Conservation (phyloP, 2,329 filamentous ascomycete species). For the Alternaria ventricosa region DNA sequence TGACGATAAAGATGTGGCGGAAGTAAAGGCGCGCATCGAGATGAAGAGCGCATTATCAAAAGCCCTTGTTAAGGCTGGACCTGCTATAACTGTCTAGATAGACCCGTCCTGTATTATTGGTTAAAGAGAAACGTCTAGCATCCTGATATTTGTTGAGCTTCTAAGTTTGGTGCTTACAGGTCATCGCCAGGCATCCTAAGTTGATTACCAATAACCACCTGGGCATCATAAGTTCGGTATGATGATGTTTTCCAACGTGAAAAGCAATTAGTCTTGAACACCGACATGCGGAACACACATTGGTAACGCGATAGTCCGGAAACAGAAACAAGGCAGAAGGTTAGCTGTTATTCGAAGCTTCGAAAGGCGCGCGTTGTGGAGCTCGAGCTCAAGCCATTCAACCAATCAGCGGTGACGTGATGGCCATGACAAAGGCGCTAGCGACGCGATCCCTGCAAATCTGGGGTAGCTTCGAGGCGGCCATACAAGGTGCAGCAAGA, state of each 20-base stretch:
- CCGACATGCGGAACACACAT: not conserved
- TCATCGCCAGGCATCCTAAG: not conserved
- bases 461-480: conserved; percentile 24
- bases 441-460: conserved; percentile 15
- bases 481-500: conserved; percentile 3
- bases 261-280: not conserved
- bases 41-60: not conserved
- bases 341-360: not conserved
- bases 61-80: not conserved
- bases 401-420: conserved; percentile 15
- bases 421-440: conserved; percentile 21
- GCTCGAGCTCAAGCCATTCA: not conserved
- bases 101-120: not conserved
- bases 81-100: not conserved
- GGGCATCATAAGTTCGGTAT: not conserved
- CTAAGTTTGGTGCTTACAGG: not conserved
- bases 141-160: not conserved
- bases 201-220: not conserved
- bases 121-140: too few species aligned
- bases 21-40: not conserved
- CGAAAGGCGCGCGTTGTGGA: not conserved
- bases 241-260: not conserved
- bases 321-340: not conserved
- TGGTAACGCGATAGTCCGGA: not conserved
- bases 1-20: not conserved